These are phyloP conservation scores for Colletotrichum salicis DNA, from an alignment of 2,329 filamentous ascomycete genomes.

Conservation along the genomic window DNA sequence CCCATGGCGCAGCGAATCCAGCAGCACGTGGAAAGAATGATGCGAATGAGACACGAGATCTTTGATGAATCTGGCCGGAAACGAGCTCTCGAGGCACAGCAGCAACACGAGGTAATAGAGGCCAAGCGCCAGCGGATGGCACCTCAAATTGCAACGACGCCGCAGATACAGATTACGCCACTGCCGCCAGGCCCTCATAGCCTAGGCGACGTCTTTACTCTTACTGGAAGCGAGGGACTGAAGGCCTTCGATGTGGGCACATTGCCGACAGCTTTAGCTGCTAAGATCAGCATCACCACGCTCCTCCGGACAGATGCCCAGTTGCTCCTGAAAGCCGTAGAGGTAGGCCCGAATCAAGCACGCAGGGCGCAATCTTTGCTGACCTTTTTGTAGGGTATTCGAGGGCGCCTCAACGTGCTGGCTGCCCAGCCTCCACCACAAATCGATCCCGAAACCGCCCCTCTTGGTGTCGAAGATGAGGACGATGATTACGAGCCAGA, in stretches of 20 bases:
- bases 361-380: slow-evolving; percentile 35
- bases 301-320: slow-evolving; percentile 77
- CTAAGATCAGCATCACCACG: slow-evolving; percentile 84
- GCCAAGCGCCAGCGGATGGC: slow-evolving; percentile 82
- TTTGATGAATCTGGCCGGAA: slow-evolving; percentile 85
- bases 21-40: slow-evolving; percentile 84
- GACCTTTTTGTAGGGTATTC: slow-evolving; percentile 56
- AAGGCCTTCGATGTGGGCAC: slow-evolving; percentile 85
- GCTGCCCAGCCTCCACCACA: slow-evolving; percentile 56
- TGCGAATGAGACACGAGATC: slow-evolving; percentile 80
- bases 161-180: slow-evolving; percentile 69
- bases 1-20: slow-evolving; percentile 82
- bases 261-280: slow-evolving; percentile 79
- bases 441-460: slow-evolving; percentile 68
- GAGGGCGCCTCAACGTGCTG: slow-evolving; percentile 59
- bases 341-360: slow-evolving; percentile 59
- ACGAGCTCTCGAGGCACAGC: slow-evolving; percentile 76
- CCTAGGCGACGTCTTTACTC: slow-evolving; percentile 85
- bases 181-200: slow-evolving; percentile 80
- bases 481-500: slow-evolving; percentile 91
- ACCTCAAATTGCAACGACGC: slow-evolving; percentile 39
- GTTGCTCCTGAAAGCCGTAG: slow-evolving; percentile 77
- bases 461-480: slow-evolving; percentile 76
- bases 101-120: slow-evolving; percentile 74
- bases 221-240: slow-evolving; percentile 79